Evolutionary conservation across 257 asterid genomes (phyloP).

Genomic region (Echium plantagineum): DNA sequence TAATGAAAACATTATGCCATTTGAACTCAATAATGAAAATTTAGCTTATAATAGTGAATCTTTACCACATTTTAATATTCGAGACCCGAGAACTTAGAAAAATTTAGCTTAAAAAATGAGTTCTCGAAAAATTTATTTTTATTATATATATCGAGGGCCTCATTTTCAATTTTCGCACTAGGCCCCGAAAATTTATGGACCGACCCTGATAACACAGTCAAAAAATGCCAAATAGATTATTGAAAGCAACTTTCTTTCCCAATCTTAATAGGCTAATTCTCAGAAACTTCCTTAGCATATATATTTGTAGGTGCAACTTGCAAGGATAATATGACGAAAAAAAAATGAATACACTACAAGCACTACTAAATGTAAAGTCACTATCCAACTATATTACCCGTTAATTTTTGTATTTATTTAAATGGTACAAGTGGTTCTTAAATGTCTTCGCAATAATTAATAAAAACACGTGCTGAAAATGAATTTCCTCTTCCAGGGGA

Average conservation of each 20-base stretch:
- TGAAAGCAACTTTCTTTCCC: slow-evolving; percentile 5
- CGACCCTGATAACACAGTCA: no score
- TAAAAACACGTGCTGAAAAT: slow-evolving; percentile 12
- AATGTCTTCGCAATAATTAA: slow-evolving; percentile 12
- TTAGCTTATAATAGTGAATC: no score
- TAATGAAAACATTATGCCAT: no score
- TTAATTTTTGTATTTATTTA: slow-evolving; percentile 8
- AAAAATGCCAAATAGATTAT: no score
- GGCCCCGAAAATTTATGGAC: no score
- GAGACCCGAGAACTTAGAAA: no score
- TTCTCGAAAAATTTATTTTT: no score
- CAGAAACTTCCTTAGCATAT: slow-evolving; percentile 14
- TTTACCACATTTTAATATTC: no score
- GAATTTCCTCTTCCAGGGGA: slow-evolving; percentile 10
- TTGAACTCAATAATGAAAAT: no score
- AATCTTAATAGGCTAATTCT: slow-evolving; percentile 9
- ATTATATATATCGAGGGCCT: no score
- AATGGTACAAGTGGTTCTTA: slow-evolving; percentile 8
- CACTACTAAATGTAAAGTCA: slow-evolving; percentile 14
- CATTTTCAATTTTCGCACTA: no score
- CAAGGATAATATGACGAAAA: not conserved
- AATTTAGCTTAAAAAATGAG: no score
- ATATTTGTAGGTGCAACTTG: not conserved
- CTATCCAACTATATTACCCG: slow-evolving; percentile 13
- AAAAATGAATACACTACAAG: slow-evolving; percentile 7